These are phyloP conservation scores for Catenaria anguillulae DNA, from an alignment of 371 early-diverging fungal species.

Conservation along the genomic window DNA sequence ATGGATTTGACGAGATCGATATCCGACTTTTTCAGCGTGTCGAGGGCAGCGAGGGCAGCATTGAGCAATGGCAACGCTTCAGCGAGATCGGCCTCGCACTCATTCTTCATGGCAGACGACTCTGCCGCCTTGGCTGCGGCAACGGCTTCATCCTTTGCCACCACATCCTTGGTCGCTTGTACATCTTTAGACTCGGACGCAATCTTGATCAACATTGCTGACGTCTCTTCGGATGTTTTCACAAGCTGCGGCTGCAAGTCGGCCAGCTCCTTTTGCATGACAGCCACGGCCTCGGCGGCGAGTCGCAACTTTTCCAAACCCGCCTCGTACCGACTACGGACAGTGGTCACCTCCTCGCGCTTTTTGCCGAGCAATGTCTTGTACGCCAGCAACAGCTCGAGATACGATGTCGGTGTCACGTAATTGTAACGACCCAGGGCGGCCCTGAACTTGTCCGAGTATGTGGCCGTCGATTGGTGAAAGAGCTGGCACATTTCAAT, in stretches of 20 bases:
- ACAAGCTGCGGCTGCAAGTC: conserved; percentile 43
- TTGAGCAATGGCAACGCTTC: conserved; percentile 42
- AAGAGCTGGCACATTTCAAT: conserved; percentile 33
- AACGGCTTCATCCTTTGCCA: conserved; percentile 27
- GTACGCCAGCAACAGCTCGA: conserved; percentile 34
- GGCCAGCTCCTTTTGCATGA: conserved; percentile 37
- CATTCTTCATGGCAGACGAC: conserved; percentile 38
- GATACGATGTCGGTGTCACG: conserved; percentile 38
- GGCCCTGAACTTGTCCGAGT: conserved; percentile 29
- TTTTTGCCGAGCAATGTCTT: conserved; percentile 34
- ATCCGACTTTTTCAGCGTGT: conserved; percentile 39
- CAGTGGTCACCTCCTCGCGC: conserved; percentile 29
- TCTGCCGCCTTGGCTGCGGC: conserved; percentile 41
- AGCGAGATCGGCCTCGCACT: conserved; percentile 37
- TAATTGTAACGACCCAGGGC: conserved; percentile 34
- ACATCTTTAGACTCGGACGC: conserved; percentile 37
- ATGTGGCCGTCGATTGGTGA: conserved; percentile 28
- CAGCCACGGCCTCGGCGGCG: conserved; percentile 39
- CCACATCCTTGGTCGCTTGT: conserved; percentile 33
- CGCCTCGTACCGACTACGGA: conserved; percentile 32
- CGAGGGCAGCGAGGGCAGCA: conserved; percentile 37
- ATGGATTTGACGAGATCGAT: conserved; percentile 46
- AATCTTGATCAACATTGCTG: conserved; percentile 36
- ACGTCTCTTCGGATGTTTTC: conserved; percentile 39
- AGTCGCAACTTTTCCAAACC: conserved; percentile 40